Percentiles rank a stretch among this genome's conserved stretches.
Evolutionary conservation across 2,329 filamentous ascomycete genomes (phyloP).

Genomic region (Talaromyces sp.): DNA sequence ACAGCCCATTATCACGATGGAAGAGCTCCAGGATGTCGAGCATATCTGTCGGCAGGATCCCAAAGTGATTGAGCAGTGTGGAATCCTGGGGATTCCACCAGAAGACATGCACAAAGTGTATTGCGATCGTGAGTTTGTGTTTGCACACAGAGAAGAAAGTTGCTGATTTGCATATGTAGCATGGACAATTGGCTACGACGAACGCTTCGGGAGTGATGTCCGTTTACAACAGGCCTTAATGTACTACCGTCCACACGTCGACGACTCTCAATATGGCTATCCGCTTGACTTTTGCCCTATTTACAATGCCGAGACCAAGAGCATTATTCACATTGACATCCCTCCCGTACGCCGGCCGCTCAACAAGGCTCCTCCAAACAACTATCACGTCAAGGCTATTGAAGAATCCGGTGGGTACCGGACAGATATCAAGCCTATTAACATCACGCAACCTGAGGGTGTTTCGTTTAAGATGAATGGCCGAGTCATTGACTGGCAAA

Average conservation of each 20-base stretch:
- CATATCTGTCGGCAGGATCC: conserved; percentile 68
- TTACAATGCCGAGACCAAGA: conserved; percentile 71
- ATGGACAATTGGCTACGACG: conserved; percentile 93
- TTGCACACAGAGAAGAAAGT: background rate
- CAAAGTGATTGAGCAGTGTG: conserved; percentile 85
- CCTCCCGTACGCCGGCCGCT: conserved; percentile 70
- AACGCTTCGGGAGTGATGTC: conserved; percentile 72
- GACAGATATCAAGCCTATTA: conserved; percentile 74
- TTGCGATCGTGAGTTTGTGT: conserved; percentile 63
- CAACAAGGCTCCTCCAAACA: conserved; percentile 64
- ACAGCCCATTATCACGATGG: conserved; percentile 88
- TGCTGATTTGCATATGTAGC: conserved; percentile 37
- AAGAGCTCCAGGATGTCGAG: conserved; percentile 79
- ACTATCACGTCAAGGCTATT: conserved; percentile 71
- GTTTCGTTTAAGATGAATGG: conserved; percentile 78
- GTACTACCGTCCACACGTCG: conserved; percentile 83
- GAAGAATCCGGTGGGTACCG: conserved; percentile 65
- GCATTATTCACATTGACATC: conserved; percentile 78
- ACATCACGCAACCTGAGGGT: conserved; percentile 82
- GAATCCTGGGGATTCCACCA: conserved; percentile 69
- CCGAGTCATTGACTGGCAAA: conserved; percentile 77
- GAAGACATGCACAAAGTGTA: conserved; percentile 94
- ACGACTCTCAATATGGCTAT: conserved; percentile 85
- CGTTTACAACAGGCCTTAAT: conserved; percentile 88
- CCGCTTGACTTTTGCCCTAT: conserved; percentile 93